Percentiles rank a stretch among this genome's conserved stretches.
Conservation (phyloP, 2,329 filamentous ascomycete genomes). For the Aureobasidium leucospermi region DNA sequence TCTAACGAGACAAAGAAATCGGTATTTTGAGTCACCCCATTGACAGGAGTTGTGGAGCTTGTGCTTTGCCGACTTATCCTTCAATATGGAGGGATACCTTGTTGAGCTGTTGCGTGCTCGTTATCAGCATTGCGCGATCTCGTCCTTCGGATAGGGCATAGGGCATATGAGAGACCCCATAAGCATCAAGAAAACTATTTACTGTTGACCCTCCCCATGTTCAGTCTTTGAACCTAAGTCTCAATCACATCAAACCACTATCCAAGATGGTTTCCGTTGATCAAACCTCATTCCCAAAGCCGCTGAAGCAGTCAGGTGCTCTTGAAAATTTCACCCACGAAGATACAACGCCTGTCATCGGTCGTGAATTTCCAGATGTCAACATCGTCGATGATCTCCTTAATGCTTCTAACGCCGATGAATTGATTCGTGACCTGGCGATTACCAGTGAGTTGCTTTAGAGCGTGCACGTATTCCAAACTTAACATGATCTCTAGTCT, state of each 20-base stretch:
- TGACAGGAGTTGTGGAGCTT: neutral
- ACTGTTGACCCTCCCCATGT: neutral
- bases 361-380: conserved; percentile 17
- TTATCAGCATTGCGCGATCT: neutral
- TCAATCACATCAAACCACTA: neutral
- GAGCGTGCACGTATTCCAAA: neutral
- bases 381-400: conserved; percentile 20
- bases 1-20: too few relatives aligned
- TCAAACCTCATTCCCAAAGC: neutral
- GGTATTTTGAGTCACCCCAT: neutral
- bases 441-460: conserved; percentile 14
- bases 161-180: neutral
- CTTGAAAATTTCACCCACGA: conserved; percentile 18
- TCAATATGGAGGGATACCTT: neutral
- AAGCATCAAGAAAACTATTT: neutral
- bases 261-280: neutral
- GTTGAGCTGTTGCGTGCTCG: conserved; percentile 2
- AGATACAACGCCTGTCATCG: conserved; percentile 21
- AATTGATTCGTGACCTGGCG: conserved; percentile 20
- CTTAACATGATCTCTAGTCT: conserved; percentile 15
- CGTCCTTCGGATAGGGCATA: neutral
- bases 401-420: conserved; percentile 17
- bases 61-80: neutral
- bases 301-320: conserved; percentile 13
- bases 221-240: neutral